A percentile compares a stretch with the other conserved stretches of the same genome.
Conservation (phyloP, 352 stramenopile species). For the Thalassiosira livingstoniorum region DNA sequence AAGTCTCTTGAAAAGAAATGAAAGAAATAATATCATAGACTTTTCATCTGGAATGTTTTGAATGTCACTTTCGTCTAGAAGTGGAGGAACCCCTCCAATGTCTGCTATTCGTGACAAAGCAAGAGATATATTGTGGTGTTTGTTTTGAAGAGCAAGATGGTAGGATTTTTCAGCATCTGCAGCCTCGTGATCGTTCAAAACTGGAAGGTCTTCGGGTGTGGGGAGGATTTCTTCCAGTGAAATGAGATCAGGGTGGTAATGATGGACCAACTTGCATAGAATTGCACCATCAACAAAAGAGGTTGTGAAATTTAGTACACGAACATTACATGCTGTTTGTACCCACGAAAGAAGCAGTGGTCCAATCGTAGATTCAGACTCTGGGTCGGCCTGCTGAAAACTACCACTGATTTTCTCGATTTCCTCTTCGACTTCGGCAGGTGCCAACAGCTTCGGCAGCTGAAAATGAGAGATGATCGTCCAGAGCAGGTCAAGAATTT, state of each 20-base stretch:
- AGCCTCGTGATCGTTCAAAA: slow-evolving; percentile 4
- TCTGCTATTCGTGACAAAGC: slow-evolving; percentile 91
- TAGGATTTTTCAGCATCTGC: slow-evolving; percentile 10
- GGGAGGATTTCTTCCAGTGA: slow-evolving; percentile 64
- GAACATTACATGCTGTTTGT: slow-evolving; percentile 89
- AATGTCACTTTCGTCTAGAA: slow-evolving; percentile 90
- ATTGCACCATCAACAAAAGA: slow-evolving; percentile 94
- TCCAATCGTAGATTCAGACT: slow-evolving; percentile 48
- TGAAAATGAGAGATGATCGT: slow-evolving; percentile 91
- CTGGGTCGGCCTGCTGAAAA: not conserved
- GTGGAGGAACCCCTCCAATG: slow-evolving; percentile 92
- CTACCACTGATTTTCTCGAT: slow-evolving; percentile 69
- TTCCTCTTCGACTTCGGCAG: slow-evolving; percentile 85
- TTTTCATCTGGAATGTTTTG: slow-evolving; percentile 92
- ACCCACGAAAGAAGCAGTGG: slow-evolving; percentile 91
- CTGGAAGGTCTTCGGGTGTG: slow-evolving; percentile 25
- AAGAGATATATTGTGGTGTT: slow-evolving; percentile 89
- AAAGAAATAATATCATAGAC: slow-evolving; percentile 93
- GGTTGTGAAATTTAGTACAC: slow-evolving; percentile 90
- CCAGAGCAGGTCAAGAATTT: slow-evolving; percentile 95
- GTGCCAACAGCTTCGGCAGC: slow-evolving; percentile 89
- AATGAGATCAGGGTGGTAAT: slow-evolving; percentile 94
- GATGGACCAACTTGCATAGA: slow-evolving; percentile 94
- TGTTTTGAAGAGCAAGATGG: slow-evolving; percentile 71
- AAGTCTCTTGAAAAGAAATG: slow-evolving; percentile 93